Evolutionary conservation across 169 alveolate species (phyloP).

Genomic region (Plasmodium yoelii): DNA sequence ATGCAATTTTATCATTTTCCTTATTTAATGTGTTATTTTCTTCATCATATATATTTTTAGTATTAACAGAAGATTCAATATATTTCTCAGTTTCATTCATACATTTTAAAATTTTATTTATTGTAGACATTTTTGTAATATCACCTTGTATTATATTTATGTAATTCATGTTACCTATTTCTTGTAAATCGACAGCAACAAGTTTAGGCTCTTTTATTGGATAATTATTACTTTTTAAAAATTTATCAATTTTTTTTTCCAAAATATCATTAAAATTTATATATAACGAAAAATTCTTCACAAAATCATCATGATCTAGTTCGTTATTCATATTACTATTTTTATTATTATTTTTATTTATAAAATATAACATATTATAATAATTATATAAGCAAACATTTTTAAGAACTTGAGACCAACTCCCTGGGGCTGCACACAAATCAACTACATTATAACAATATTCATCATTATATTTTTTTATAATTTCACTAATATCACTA

Average conservation of each 20-base stretch:
- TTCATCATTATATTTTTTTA: conserved; percentile 58
- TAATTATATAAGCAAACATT: conserved; percentile 74
- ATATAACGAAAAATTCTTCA: conserved; percentile 70
- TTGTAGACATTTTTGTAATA: conserved; percentile 94
- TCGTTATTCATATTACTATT: conserved; percentile 34
- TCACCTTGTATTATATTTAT: conserved; percentile 96
- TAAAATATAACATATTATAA: conserved; percentile 76
- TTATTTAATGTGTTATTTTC: conserved; percentile 1
- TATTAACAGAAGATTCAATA: conserved; percentile 83
- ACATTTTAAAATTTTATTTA: conserved; percentile 85
- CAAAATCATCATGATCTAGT: conserved; percentile 41
- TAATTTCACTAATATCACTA: conserved; percentile 39
- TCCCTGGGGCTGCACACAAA: conserved; percentile 99
- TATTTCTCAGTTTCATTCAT: conserved; percentile 87
- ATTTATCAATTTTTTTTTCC: conserved; percentile 27
- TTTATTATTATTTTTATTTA: conserved; percentile 71
- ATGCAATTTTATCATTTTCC: conserved; percentile 62
- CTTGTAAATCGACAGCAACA: conserved; percentile 97
- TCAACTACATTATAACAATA: conserved; percentile 93
- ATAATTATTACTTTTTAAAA: conserved; percentile 60
- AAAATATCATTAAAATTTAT: conserved; percentile 54
- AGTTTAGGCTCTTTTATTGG: conserved; percentile 87
- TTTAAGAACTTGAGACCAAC: conserved; percentile 96
- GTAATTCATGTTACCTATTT: conserved; percentile 96
- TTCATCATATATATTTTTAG: conserved; percentile 76